Base-by-base conservation (phyloP, 805 yeast genomes). In the Groenewaldozyma tartarivorans region DNA sequence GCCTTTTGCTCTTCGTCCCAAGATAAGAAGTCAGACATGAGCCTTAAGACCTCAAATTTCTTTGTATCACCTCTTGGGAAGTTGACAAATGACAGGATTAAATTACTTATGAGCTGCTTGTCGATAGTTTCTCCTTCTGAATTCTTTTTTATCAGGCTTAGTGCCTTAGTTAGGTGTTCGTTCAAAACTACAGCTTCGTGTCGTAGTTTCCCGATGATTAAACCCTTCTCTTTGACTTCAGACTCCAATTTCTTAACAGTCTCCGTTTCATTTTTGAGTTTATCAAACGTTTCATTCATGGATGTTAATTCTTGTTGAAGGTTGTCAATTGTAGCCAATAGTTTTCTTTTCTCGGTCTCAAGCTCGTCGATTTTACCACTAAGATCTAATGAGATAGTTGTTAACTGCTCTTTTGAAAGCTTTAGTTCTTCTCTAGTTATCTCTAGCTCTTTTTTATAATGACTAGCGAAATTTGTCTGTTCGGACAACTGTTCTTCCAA, bases 121-220 rank as follows among this genome's bases (percentile, higher is more conserved):
- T 90, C 97, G 1, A 90, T 86, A 5, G 80, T 72, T 38, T 79
- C 83, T 5, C 86, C 75, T 30, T 77, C 76, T 32, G 83, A 75
- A 39, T 80, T 82, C 55, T 79, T 79, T 52, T 87, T 85, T 44
- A 92, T 72, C 71, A 90, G 68, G 20, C 85, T 76, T 46, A 90
- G 64, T 1, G 97, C 94, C 54, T 92, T 90, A n/a, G 95, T 87
- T 41, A 92, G 64, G 62, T 92, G 97, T 56, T 92, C 98, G 58
- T 92, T 92, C 43, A 90, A 64, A 20, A 85, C 84, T 6, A 92
- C 90, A 1, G 94, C 90, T 59, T 92, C 98, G 58, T 90, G 97
- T 40, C 96, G 75, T 38, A 92, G 70, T 57, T 90, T 92, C 1
- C 97, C 97, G 39, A 92, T 76, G 38, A 79, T 72, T 26, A 88